Evolutionary conservation across 257 asterid genomes (phyloP).

Genomic region (Gardenia jasminoides): DNA sequence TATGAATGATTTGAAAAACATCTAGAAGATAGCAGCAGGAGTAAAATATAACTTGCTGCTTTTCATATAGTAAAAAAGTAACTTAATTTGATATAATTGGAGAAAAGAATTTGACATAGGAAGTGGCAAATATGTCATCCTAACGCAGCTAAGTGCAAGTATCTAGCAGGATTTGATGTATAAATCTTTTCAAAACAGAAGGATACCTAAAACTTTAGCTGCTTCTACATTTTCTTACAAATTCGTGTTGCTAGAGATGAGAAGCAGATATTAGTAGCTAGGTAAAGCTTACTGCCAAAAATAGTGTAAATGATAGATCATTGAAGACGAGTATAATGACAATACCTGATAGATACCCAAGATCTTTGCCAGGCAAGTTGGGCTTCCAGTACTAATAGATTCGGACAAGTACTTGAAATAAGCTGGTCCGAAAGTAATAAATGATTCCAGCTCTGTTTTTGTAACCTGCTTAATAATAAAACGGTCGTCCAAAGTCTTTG

Average conservation of each 20-base stretch:
- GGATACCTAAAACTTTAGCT: conserved; percentile 1
- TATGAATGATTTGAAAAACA: background rate
- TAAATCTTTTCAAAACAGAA: background rate
- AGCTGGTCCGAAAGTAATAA: conserved; percentile 61
- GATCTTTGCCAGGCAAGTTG: conserved; percentile 79
- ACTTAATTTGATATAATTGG: background rate
- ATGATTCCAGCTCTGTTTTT: conserved; percentile 75
- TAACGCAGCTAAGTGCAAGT: background rate
- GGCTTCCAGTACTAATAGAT: conserved; percentile 55
- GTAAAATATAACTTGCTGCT: background rate
- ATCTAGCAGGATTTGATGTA: background rate
- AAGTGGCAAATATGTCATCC: background rate
- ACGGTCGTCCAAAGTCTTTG: conserved; percentile 73
- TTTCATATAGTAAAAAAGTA: background rate
- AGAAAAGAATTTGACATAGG: background rate
- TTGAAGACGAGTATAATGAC: background rate
- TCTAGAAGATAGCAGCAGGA: background rate
- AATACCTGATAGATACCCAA: conserved; percentile 85
- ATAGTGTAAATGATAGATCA: background rate
- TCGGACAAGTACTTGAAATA: conserved; percentile 71
- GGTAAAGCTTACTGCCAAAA: background rate
- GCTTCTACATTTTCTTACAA: background rate
- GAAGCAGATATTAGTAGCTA: conserved; percentile 8
- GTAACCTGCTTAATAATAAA: conserved; percentile 80
- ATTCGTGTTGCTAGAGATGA: background rate